phyloP scores from a whole-genome alignment of 202 grass and related monocot species.

The Carex arenaria region DNA sequence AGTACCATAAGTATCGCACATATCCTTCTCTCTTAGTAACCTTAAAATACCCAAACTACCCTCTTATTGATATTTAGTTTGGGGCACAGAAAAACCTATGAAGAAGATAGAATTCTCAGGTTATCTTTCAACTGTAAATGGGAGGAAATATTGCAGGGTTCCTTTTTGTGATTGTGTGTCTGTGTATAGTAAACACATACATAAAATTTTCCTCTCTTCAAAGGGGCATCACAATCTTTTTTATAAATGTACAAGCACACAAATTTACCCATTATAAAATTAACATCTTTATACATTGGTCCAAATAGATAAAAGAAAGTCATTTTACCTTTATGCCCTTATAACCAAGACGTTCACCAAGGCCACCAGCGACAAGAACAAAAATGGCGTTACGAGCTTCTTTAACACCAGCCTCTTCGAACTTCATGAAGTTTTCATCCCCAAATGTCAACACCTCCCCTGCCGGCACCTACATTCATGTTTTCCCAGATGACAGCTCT shows the following conservation, averaged over 20 bases:
- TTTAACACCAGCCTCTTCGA: slow-evolving; percentile 82
- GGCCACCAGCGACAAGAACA: slow-evolving; percentile 96
- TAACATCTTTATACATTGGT: not conserved
- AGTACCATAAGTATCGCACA: not conserved
- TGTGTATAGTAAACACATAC: not conserved
- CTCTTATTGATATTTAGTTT: not conserved
- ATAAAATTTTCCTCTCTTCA: not conserved
- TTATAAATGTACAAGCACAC: not conserved
- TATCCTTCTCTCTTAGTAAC: not conserved
- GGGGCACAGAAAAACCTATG: not conserved
- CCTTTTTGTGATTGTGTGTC: not conserved
- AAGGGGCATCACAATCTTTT: not conserved
- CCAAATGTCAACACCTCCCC: slow-evolving; percentile 81
- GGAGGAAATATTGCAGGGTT: not conserved
- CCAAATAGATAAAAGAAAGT: not conserved
- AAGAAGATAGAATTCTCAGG: not conserved
- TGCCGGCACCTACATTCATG: slow-evolving; percentile 60
- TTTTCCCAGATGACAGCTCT: not conserved
- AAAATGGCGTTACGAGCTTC: slow-evolving; percentile 67
- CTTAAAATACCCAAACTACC: not conserved
- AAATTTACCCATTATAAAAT: not conserved
- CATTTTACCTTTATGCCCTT: slow-evolving; percentile 94
- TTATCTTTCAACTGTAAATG: not conserved
- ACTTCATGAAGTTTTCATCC: slow-evolving; percentile 62
- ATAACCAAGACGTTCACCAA: slow-evolving; percentile 94